Evolutionary conservation across 345 rosid species (phyloP).

Genomic region (Moricandia arvensis): DNA sequence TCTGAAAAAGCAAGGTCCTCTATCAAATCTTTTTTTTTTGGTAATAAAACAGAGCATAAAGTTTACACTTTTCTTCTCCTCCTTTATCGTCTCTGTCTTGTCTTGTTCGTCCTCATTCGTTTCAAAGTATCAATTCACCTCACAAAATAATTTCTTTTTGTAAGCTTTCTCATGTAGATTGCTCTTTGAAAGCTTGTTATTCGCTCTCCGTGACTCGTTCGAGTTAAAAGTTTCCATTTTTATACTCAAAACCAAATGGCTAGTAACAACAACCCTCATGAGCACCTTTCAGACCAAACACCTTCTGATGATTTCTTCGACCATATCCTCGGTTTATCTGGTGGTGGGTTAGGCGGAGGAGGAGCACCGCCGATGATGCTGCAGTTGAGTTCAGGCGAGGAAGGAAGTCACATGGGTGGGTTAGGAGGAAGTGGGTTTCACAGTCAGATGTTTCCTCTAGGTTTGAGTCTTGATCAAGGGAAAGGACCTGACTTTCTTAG

Average conservation of each 20-base stretch:
- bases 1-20: constrained; percentile 24
- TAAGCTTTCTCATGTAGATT: constrained; percentile 40
- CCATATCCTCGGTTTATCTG: constrained; percentile 58
- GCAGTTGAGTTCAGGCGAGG: constrained; percentile 80
- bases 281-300: constrained; percentile 38
- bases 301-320: constrained; percentile 85
- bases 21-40: neutral
- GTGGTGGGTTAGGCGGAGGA: constrained; percentile 35
- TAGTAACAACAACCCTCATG: constrained; percentile 54
- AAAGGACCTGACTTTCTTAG: constrained; percentile 32
- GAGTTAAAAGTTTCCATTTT: constrained; percentile 9
- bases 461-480: too few relatives aligned
- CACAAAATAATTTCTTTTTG: neutral
- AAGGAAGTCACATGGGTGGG: constrained; percentile 44
- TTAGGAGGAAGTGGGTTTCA: constrained; percentile 64
- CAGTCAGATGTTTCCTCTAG: constrained; percentile 53
- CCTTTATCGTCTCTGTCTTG: constrained; percentile 35
- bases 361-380: constrained; percentile 71
- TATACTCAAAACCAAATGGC: constrained; percentile 52
- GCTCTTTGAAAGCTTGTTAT: constrained; percentile 15
- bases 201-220: constrained; percentile 30
- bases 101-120: constrained; percentile 24
- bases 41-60: constrained; percentile 36
- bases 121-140: constrained; percentile 30
- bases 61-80: constrained; percentile 28